phyloP scores from a whole-genome alignment of 2,329 filamentous ascomycete genomes.

The Coniochaeta sp. region DNA sequence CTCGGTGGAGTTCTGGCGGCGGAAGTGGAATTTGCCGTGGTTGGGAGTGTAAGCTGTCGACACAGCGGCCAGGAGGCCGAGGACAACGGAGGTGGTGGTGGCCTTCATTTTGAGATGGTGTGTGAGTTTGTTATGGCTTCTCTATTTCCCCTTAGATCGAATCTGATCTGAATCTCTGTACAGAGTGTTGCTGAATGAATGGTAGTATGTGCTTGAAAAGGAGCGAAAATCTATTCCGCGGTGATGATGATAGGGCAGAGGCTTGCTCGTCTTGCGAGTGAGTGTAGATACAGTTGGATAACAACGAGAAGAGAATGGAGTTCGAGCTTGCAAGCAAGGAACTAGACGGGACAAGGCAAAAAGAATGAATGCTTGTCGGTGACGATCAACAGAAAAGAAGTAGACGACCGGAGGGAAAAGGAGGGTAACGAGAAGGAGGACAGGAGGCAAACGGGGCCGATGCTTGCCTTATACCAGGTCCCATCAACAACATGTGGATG shows the following conservation, averaged over 20 bases:
- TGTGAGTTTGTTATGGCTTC: background rate
- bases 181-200: conserved; percentile 5
- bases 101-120: conserved; percentile 39
- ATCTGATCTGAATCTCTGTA: conserved; percentile 1
- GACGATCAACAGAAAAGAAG: background rate
- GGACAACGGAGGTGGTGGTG: conserved; percentile 24
- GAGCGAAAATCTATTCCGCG: conserved; percentile 25
- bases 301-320: background rate
- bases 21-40: conserved; percentile 26
- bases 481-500: background rate
- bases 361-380: conserved; percentile 3
- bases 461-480: conserved; percentile 1
- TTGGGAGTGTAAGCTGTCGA: conserved; percentile 32
- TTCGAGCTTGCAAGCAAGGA: conserved; percentile 1
- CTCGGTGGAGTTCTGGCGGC: conserved; percentile 17
- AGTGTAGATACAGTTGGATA: conserved; percentile 13
- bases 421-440: background rate
- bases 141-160: conserved; percentile 2
- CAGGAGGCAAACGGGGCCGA: background rate
- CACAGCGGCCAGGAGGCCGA: conserved; percentile 38
- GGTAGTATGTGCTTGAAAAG: conserved; percentile 10
- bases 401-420: conserved; percentile 1
- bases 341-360: background rate
- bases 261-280: conserved; percentile 21
- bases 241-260: conserved; percentile 19